Base-by-base conservation (phyloP, 108 stramenopile species). In the Cyclotella sp. region DNA sequence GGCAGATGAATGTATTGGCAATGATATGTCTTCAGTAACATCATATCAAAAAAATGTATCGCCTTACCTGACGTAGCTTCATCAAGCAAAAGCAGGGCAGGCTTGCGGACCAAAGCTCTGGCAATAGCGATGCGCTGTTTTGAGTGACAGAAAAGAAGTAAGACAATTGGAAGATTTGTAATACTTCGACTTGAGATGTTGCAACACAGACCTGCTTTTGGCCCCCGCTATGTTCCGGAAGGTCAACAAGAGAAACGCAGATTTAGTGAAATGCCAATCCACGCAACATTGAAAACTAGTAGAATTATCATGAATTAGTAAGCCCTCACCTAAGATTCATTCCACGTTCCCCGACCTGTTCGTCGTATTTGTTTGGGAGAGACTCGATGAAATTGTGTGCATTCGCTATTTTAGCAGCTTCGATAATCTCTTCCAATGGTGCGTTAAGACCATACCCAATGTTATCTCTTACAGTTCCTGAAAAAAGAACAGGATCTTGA, bases 401-500 rank as follows among this genome's bases (percentile, higher is more conserved):
- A 73, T 98, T 95, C 28, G 98, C 98, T 22, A 84, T 65, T 71
- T 86, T 87, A 6, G 98, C 96, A 7, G 97, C 98, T 47, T 84
- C 75, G n/a, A 88, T 67, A 7, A 96, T 84, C 34, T 94, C 88
- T 52, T 94, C 91, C 14, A 68, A 74, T 43, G 91, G 83, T 11
- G 87, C 87, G 16, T 58, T 68, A 27, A 58, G 66, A 24, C 98
- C 99, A 65, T 98, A 95, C 13, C 69, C 63, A 47, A 99, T 98
- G 81, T 99, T 99, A 30, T 95, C 91, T 58, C 81, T 72, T 53
- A 99, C 89, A 27, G 87, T 91, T 42, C 97, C 98, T 26, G 88
- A 71, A 81, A 79, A 82, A 0, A 82, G 68, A 0, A 79, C 77
- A 54, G 93, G 95, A 64, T 98, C 98, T 86, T 99, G 99, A 10